Evolutionary conservation across 2,329 filamentous ascomycete genomes (phyloP).

Genomic region (Beauveria bassiana): DNA sequence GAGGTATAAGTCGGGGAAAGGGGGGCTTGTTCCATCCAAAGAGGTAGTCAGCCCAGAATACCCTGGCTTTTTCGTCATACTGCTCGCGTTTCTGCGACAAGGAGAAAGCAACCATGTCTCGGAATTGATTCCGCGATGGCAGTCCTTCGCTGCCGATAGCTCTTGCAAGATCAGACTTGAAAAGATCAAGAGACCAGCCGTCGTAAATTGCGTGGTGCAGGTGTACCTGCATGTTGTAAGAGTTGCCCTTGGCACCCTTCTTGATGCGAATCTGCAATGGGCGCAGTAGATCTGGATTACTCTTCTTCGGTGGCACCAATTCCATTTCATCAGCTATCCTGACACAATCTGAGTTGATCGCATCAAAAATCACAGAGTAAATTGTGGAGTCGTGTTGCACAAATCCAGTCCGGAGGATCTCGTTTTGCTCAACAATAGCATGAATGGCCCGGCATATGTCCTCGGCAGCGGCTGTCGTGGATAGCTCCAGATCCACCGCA

Average conservation of each 20-base stretch:
- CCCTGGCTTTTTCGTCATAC: slow-evolving; percentile 34
- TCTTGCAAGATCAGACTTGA: slow-evolving; percentile 57
- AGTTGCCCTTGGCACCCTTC: slow-evolving; percentile 15
- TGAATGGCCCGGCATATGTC: slow-evolving; percentile 42
- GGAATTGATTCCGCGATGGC: slow-evolving; percentile 49
- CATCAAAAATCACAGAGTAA: slow-evolving; percentile 51
- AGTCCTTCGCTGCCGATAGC: slow-evolving; percentile 31
- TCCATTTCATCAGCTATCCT: slow-evolving; percentile 27
- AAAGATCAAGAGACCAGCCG: slow-evolving; percentile 81
- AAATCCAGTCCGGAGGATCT: slow-evolving; percentile 70
- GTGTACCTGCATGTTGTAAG: slow-evolving; percentile 38
- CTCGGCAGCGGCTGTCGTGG: slow-evolving; percentile 23
- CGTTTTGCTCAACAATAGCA: slow-evolving; percentile 45
- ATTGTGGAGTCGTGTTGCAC: slow-evolving; percentile 34
- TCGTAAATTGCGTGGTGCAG: slow-evolving; percentile 85
- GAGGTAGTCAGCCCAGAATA: slow-evolving; percentile 66
- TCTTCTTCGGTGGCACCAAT: slow-evolving; percentile 25
- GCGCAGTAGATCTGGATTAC: slow-evolving; percentile 33
- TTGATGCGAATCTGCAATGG: slow-evolving; percentile 57
- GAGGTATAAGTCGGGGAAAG: slow-evolving; percentile 41
- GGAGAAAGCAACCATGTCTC: slow-evolving; percentile 47
- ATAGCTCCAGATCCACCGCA: slow-evolving; percentile 58
- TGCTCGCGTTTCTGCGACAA: slow-evolving; percentile 17
- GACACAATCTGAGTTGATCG: slow-evolving; percentile 36
- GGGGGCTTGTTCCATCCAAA: slow-evolving; percentile 43